Conservation (phyloP, 2,329 filamentous ascomycete species). For the Colletotrichum sp. region DNA sequence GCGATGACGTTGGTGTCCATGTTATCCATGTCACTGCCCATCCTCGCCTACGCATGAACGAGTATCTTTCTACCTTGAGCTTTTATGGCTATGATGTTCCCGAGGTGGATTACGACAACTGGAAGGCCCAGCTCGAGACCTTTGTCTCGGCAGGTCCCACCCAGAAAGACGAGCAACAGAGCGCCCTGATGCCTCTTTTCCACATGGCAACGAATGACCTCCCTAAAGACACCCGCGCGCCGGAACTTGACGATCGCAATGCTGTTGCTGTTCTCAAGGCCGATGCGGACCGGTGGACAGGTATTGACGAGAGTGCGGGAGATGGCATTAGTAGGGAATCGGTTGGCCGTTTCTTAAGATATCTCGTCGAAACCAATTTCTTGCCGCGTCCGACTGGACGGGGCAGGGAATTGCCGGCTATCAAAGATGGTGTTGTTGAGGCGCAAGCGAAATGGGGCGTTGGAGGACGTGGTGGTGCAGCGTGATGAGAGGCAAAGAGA, state of each 20-base stretch:
- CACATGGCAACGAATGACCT: conserved; percentile 75
- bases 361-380: conserved; percentile 33
- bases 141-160: background rate
- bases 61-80: conserved; percentile 74
- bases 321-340: conserved; percentile 61
- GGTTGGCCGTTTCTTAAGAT: conserved; percentile 53
- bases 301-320: conserved; percentile 55
- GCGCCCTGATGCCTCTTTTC: conserved; percentile 63
- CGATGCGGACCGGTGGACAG: conserved; percentile 53
- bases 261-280: conserved; percentile 60
- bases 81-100: conserved; percentile 76
- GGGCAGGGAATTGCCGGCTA: conserved; percentile 28
- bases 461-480: conserved; percentile 21
- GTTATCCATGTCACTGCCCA: conserved; percentile 83
- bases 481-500: background rate
- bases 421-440: conserved; percentile 20
- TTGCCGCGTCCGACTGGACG: conserved; percentile 23
- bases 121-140: conserved; percentile 50
- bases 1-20: conserved; percentile 30
- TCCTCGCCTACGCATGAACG: conserved; percentile 77
- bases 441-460: conserved; percentile 27
- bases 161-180: background rate
- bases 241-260: conserved; percentile 73
- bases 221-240: conserved; percentile 53
- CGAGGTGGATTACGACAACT: conserved; percentile 69